phyloP scores from a whole-genome alignment of 352 stramenopile genomes.

The Phytophthora vignae region DNA sequence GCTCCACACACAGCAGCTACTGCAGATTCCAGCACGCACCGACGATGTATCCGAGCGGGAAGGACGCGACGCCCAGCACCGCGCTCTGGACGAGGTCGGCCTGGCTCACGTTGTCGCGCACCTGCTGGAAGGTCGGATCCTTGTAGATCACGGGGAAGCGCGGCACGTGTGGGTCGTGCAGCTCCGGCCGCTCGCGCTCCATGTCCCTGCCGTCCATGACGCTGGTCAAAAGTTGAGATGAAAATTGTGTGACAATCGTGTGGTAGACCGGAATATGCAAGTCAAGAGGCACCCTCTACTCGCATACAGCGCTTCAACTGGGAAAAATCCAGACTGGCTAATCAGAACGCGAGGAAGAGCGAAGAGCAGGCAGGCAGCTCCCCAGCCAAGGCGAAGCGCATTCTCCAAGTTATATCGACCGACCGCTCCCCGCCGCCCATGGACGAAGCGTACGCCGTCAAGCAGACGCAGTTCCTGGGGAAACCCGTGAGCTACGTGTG shows the following conservation, averaged over 20 bases:
- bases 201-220: conserved; percentile 30
- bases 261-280: not conserved
- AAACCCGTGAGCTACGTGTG: conserved; percentile 91
- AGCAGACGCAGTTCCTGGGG: conserved; percentile 81
- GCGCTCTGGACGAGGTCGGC: conserved; percentile 57
- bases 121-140: conserved; percentile 66
- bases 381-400: too few relatives aligned
- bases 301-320: not conserved
- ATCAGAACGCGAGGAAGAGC: conserved; percentile 1
- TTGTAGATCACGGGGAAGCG: conserved; percentile 75
- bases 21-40: conserved; percentile 40
- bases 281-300: not conserved
- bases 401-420: not conserved
- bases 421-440: conserved; percentile 15
- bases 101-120: conserved; percentile 63
- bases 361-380: too few relatives aligned
- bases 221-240: not conserved
- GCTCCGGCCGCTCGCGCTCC: conserved; percentile 47
- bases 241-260: not conserved
- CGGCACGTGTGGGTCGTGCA: conserved; percentile 69
- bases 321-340: not conserved
- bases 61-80: conserved; percentile 53
- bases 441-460: conserved; percentile 84
- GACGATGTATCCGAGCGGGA: conserved; percentile 79
- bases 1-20: not conserved